phyloP scores from a whole-genome alignment of 2,329 filamentous ascomycete species.

The Cercospora sp. region DNA sequence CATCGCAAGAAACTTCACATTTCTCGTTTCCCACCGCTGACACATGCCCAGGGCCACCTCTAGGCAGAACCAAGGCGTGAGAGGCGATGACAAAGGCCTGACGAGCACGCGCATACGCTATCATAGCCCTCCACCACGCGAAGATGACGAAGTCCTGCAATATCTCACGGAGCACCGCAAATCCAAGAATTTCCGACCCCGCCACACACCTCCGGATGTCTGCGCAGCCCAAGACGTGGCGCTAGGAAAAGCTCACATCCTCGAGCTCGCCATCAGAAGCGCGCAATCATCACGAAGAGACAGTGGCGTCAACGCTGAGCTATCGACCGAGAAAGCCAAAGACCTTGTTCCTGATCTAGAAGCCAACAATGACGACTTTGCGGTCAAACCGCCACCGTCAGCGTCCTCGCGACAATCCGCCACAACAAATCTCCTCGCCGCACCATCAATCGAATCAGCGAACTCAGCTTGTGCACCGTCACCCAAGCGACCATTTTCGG shows the following conservation, averaged over 20 bases:
- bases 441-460: neutral
- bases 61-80: neutral
- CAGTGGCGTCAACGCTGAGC: slow-evolving; percentile 17
- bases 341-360: slow-evolving; percentile 1
- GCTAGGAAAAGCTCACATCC: slow-evolving; percentile 19
- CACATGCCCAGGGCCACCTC: neutral
- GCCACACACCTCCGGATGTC: slow-evolving; percentile 26
- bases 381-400: slow-evolving; percentile 11
- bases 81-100: slow-evolving; percentile 18
- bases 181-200: slow-evolving; percentile 18
- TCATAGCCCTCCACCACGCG: slow-evolving; percentile 22
- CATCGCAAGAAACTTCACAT: neutral
- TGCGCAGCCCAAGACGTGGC: slow-evolving; percentile 27
- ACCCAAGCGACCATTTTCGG: slow-evolving; percentile 10
- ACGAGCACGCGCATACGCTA: slow-evolving; percentile 27
- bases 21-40: neutral
- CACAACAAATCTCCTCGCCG: neutral
- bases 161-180: slow-evolving; percentile 15
- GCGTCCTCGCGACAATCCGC: neutral
- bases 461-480: slow-evolving; percentile 6
- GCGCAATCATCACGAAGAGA: slow-evolving; percentile 25
- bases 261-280: slow-evolving; percentile 19
- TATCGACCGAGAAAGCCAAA: neutral
- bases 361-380: neutral
- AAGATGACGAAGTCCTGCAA: slow-evolving; percentile 13